phyloP scores from a whole-genome alignment of 1,284 basidiomycete genomes.

The Moniliophthora roreri region DNA sequence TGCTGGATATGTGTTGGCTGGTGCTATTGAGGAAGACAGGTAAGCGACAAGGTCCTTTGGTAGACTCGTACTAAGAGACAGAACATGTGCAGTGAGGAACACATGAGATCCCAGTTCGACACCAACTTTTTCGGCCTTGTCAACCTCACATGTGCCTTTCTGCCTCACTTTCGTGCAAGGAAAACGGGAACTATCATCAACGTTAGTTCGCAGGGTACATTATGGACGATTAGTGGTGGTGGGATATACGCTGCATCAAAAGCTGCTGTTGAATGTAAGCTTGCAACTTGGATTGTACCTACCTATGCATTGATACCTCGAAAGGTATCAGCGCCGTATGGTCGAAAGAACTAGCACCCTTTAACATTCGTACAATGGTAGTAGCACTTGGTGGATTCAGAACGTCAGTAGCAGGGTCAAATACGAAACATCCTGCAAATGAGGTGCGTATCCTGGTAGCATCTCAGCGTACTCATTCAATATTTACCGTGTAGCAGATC shows the following conservation, averaged over 20 bases:
- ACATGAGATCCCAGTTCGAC: constrained; percentile 16
- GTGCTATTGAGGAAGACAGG: constrained; percentile 19
- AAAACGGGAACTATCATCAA: constrained; percentile 20
- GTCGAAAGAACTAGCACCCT: constrained; percentile 12
- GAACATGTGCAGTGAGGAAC: no score
- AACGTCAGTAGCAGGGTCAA: constrained; percentile 6
- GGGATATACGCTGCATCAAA: constrained; percentile 21
- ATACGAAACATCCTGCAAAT: constrained; percentile 1
- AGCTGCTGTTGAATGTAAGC: constrained; percentile 19
- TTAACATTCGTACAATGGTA: constrained; percentile 10
- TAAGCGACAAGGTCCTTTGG: no score
- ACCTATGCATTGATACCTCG: not conserved
- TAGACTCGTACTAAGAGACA: no score
- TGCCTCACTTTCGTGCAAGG: constrained; percentile 19
- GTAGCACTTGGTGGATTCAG: constrained; percentile 12
- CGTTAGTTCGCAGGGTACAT: constrained; percentile 19
- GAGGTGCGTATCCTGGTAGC: not conserved
- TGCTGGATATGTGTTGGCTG: constrained; percentile 19
- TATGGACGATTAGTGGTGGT: constrained; percentile 14
- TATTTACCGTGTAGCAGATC: not conserved
- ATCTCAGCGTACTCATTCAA: not conserved
- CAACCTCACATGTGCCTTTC: constrained; percentile 20
- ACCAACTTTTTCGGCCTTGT: constrained; percentile 22
- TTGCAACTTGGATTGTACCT: no score
- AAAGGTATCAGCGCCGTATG: constrained; percentile 9